Conservation (phyloP, 2,329 filamentous ascomycete species). For the Sarocladium strictum region DNA sequence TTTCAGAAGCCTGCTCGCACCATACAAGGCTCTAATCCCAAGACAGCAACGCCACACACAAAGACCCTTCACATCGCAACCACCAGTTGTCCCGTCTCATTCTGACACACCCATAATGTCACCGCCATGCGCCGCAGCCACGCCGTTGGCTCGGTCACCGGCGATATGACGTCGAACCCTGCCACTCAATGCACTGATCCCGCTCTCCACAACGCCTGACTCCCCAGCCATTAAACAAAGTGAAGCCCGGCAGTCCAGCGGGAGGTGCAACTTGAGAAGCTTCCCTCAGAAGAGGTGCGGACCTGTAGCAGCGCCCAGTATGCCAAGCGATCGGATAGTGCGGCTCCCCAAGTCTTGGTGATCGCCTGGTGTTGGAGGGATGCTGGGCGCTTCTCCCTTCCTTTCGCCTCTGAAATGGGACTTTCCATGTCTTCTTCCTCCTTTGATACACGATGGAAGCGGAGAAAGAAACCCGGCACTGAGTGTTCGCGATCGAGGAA, state of each 20-base stretch:
- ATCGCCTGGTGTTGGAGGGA: background rate
- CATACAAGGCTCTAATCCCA: too few species aligned
- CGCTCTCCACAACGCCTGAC: background rate
- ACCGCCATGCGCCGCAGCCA: background rate
- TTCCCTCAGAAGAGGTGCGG: too few species aligned
- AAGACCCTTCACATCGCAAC: too few species aligned
- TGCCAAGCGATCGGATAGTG: slow-evolving; percentile 7
- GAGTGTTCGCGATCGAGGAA: background rate
- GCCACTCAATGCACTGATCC: background rate
- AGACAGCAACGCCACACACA: too few species aligned
- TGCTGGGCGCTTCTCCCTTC: background rate
- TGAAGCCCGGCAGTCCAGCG: too few species aligned
- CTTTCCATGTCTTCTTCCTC: too few species aligned
- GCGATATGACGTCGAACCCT: background rate
- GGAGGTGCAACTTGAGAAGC: too few species aligned
- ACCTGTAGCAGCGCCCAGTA: background rate
- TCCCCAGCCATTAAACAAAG: background rate
- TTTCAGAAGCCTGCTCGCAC: too few species aligned
- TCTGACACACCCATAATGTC: background rate
- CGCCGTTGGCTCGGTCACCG: background rate
- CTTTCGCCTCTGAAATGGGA: too few species aligned
- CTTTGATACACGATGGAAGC: background rate
- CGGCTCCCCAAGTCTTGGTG: slow-evolving; percentile 3
- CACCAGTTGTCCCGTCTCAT: background rate
- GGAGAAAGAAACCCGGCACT: background rate